These are phyloP conservation scores for Aspergillus bridgeri DNA, from an alignment of 495 filamentous ascomycete species.

Conservation along the genomic window DNA sequence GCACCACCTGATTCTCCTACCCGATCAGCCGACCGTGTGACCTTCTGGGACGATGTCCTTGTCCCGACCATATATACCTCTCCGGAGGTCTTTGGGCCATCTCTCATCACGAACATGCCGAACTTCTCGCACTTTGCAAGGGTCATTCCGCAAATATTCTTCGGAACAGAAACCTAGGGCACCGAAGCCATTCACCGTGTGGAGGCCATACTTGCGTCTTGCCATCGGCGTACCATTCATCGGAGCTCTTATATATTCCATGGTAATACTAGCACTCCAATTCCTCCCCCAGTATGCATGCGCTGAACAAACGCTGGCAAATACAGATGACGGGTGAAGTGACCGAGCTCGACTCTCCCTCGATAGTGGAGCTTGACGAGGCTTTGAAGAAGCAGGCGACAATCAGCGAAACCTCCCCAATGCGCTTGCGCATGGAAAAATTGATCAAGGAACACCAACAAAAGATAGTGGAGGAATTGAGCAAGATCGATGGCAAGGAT, in stretches of 20 bases:
- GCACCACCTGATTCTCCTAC: slow-evolving; percentile 14
- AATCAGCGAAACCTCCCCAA: slow-evolving; percentile 67
- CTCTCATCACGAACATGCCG: slow-evolving; percentile 24
- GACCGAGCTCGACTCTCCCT: slow-evolving; percentile 52
- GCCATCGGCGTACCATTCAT: slow-evolving; percentile 61
- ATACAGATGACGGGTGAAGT: slow-evolving; percentile 47
- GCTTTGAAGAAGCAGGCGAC: slow-evolving; percentile 39
- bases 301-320: slow-evolving; percentile 10
- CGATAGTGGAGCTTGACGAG: slow-evolving; percentile 52
- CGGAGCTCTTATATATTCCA: slow-evolving; percentile 61
- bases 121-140: slow-evolving; percentile 18
- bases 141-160: slow-evolving; percentile 29
- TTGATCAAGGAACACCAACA: slow-evolving; percentile 90
- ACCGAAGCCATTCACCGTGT: slow-evolving; percentile 40
- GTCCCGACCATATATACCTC: slow-evolving; percentile 35
- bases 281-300: neutral
- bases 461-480: slow-evolving; percentile 76
- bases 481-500: slow-evolving; percentile 73
- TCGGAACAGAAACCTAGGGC: slow-evolving; percentile 24
- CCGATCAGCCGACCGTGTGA: slow-evolving; percentile 16
- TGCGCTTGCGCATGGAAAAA: slow-evolving; percentile 96
- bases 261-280: slow-evolving; percentile 47
- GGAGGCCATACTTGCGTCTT: slow-evolving; percentile 53
- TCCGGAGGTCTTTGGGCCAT: slow-evolving; percentile 36
- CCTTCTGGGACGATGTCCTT: slow-evolving; percentile 29